Conservation (phyloP, 2,329 filamentous ascomycete genomes). For the Phyllosticta paracitricarpa region DNA sequence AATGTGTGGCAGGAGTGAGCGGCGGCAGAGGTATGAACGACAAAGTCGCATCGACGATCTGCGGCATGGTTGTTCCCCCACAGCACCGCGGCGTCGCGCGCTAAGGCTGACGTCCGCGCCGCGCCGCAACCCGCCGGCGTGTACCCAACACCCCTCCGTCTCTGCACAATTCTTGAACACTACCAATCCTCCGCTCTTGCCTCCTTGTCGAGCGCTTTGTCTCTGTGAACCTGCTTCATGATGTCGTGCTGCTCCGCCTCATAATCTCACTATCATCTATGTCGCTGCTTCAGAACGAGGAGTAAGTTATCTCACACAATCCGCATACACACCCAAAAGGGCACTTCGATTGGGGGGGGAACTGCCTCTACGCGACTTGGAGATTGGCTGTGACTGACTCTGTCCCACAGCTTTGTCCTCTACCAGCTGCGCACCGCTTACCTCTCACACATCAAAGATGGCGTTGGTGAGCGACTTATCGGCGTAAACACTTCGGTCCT, state of each 20-base stretch:
- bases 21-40: not conserved
- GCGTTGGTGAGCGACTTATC: slow-evolving; percentile 74
- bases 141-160: slow-evolving; percentile 7
- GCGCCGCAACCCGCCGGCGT: slow-evolving; percentile 4
- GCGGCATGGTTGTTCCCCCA: not conserved
- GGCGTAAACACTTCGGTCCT: slow-evolving; percentile 70
- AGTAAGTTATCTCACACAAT: slow-evolving; percentile 20
- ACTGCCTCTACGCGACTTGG: not conserved
- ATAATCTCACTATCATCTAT: slow-evolving; percentile 17
- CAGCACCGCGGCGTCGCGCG: not conserved
- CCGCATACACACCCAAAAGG: not conserved
- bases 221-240: not conserved
- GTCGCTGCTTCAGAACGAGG: slow-evolving; percentile 37
- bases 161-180: not conserved
- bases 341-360: slow-evolving; percentile 8
- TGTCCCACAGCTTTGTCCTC: slow-evolving; percentile 56
- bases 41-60: not conserved
- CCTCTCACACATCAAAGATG: slow-evolving; percentile 69
- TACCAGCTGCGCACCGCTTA: slow-evolving; percentile 77
- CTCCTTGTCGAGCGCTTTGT: not conserved
- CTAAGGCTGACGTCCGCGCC: not conserved
- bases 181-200: not conserved
- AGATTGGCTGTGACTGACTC: not conserved
- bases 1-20: not conserved
- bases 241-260: not conserved